These are phyloP conservation scores for Emergomyces africanus DNA, from an alignment of 2,329 filamentous ascomycete genomes.

Conservation along the genomic window DNA sequence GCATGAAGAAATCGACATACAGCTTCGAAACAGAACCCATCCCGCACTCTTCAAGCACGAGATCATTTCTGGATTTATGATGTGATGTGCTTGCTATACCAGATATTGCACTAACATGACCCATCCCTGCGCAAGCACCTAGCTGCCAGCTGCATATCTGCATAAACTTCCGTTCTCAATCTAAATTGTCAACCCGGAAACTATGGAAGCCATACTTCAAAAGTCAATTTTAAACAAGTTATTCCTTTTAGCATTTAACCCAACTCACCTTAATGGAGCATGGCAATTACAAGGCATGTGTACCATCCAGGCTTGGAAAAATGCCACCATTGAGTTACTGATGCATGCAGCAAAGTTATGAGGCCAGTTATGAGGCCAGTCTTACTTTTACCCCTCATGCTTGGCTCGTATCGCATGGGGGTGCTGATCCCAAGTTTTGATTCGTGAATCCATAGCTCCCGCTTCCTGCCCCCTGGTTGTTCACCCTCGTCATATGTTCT, in stretches of 20 bases:
- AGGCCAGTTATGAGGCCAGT: too few species aligned
- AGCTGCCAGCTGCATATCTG: too few species aligned
- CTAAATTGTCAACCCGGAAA: neutral
- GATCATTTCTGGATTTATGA: too few species aligned
- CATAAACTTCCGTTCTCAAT: too few species aligned
- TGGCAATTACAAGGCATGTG: neutral
- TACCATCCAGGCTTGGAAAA: neutral
- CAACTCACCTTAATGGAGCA: neutral
- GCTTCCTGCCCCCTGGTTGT: neutral
- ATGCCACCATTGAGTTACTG: neutral
- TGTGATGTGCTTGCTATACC: too few species aligned
- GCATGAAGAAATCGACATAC: too few species aligned
- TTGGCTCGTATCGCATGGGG: neutral
- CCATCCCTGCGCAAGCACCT: too few species aligned
- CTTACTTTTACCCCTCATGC: neutral
- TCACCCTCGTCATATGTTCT: neutral
- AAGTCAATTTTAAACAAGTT: neutral
- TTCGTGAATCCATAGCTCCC: neutral
- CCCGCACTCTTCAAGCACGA: too few species aligned
- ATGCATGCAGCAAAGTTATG: neutral
- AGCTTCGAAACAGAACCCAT: too few species aligned
- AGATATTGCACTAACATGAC: too few species aligned
- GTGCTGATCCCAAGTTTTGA: neutral
- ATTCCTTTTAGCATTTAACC: too few species aligned
- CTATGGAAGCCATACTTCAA: neutral